These are phyloP conservation scores for Neonectria punicea DNA, from an alignment of 2,329 filamentous ascomycete species.

Conservation along the genomic window DNA sequence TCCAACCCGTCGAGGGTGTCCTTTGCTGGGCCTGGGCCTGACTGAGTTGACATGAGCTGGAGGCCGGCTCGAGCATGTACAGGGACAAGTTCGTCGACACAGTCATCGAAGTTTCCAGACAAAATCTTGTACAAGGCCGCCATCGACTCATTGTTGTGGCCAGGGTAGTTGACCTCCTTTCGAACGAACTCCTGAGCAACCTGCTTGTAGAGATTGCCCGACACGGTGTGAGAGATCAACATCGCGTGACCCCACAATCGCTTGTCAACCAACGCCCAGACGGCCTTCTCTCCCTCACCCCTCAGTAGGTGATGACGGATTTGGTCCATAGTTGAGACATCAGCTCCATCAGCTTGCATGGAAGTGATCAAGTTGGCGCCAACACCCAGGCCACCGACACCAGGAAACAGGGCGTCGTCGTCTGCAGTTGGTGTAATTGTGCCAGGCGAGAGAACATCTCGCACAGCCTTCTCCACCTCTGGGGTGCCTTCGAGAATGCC, in stretches of 20 bases:
- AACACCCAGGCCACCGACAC: constrained; percentile 38
- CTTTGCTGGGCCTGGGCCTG: constrained; percentile 68
- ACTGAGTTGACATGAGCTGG: constrained; percentile 85
- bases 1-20: constrained; percentile 87
- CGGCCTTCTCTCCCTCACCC: constrained; percentile 89
- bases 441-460: constrained; percentile 76
- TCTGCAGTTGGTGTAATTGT: constrained; percentile 40
- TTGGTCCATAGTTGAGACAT: constrained; percentile 75
- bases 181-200: constrained; percentile 95
- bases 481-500: constrained; percentile 80
- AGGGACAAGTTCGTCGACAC: constrained; percentile 94
- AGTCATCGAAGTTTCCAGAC: constrained; percentile 93
- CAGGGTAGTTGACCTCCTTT: constrained; percentile 87
- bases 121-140: constrained; percentile 94
- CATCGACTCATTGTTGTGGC: constrained; percentile 84
- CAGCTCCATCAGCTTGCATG: constrained; percentile 72
- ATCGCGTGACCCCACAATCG: constrained; percentile 97
- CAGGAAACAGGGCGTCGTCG: constrained; percentile 40
- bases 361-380: constrained; percentile 44
- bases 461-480: constrained; percentile 78
- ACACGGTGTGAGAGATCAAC: constrained; percentile 83
- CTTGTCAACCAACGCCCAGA: constrained; percentile 93
- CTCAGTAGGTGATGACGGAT: constrained; percentile 78
- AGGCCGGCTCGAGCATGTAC: constrained; percentile 91
- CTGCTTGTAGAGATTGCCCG: constrained; percentile 87